These are phyloP conservation scores for Phytophthora citricola DNA, from an alignment of 352 stramenopile genomes.

Conservation along the genomic window DNA sequence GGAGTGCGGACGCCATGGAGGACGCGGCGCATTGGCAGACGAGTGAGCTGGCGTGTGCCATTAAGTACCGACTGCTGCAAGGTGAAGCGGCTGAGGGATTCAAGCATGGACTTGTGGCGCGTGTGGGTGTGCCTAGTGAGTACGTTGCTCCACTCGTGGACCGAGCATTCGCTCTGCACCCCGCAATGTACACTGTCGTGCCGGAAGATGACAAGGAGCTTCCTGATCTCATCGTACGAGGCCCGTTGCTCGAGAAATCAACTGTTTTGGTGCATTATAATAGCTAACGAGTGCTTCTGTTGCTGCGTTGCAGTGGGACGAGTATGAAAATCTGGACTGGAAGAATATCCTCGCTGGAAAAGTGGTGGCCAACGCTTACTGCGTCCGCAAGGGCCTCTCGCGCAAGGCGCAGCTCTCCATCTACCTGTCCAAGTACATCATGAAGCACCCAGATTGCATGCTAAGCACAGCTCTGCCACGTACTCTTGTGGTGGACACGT, in stretches of 20 bases:
- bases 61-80: slow-evolving; percentile 46
- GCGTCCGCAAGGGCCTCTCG: slow-evolving; percentile 73
- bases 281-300: slow-evolving; percentile 16
- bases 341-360: slow-evolving; percentile 58
- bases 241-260: not conserved
- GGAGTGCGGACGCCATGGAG: slow-evolving; percentile 9
- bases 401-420: slow-evolving; percentile 77
- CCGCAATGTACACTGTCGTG: slow-evolving; percentile 48
- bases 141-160: slow-evolving; percentile 56
- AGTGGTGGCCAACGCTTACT: slow-evolving; percentile 70
- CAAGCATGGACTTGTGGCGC: slow-evolving; percentile 40
- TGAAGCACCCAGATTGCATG: slow-evolving; percentile 60
- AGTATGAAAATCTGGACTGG: slow-evolving; percentile 76
- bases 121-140: slow-evolving; percentile 45
- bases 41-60: slow-evolving; percentile 43
- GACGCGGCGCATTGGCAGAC: slow-evolving; percentile 44
- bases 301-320: slow-evolving; percentile 51
- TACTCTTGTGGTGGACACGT: slow-evolving; percentile 75
- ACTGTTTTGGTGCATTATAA: slow-evolving; percentile 12
- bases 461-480: slow-evolving; percentile 56
- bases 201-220: slow-evolving; percentile 22
- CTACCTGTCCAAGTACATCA: slow-evolving; percentile 73
- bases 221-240: slow-evolving; percentile 50
- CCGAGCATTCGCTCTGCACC: slow-evolving; percentile 53
- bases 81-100: slow-evolving; percentile 34